Conservation (phyloP, 2,329 filamentous ascomycete genomes). For the Fusarium nurragi region DNA sequence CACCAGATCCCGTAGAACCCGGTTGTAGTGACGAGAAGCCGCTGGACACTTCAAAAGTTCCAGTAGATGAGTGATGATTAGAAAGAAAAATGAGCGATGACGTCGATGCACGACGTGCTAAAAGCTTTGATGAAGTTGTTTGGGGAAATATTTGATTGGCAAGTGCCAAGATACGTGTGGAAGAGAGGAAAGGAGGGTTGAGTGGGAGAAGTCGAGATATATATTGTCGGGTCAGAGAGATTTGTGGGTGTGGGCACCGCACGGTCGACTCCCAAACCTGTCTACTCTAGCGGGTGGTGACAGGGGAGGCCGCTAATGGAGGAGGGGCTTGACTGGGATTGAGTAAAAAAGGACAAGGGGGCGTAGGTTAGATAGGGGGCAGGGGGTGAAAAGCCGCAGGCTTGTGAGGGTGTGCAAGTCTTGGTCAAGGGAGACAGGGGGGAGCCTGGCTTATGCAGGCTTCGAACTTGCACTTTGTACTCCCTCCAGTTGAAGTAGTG, state of each 20-base stretch:
- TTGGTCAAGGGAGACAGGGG: slow-evolving; percentile 21
- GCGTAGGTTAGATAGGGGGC: slow-evolving; percentile 19
- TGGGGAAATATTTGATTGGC: slow-evolving; percentile 48
- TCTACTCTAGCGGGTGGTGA: slow-evolving; percentile 31
- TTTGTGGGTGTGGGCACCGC: slow-evolving; percentile 42
- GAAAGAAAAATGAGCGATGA: slow-evolving; percentile 41
- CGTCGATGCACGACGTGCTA: slow-evolving; percentile 44
- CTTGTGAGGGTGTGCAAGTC: slow-evolving; percentile 27
- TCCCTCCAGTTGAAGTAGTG: slow-evolving; percentile 14
- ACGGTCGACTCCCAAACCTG: slow-evolving; percentile 38
- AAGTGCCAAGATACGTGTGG: slow-evolving; percentile 50
- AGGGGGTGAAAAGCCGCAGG: slow-evolving; percentile 18
- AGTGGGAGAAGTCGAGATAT: slow-evolving; percentile 48
- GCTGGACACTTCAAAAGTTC: slow-evolving; percentile 45
- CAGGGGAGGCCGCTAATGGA: slow-evolving; percentile 32
- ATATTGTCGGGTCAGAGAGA: slow-evolving; percentile 42
- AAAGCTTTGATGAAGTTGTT: slow-evolving; percentile 25
- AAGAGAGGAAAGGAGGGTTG: slow-evolving; percentile 42
- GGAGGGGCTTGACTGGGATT: slow-evolving; percentile 40
- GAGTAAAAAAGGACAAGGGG: slow-evolving; percentile 25
- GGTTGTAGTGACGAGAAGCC: slow-evolving; percentile 42
- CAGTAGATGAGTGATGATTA: slow-evolving; percentile 37
- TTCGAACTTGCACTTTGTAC: slow-evolving; percentile 33
- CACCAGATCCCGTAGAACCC: slow-evolving; percentile 46
- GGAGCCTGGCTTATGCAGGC: slow-evolving; percentile 23